These are phyloP conservation scores for Spergularia marina DNA, from an alignment of 148 eudicot genomes.

Conservation along the genomic window DNA sequence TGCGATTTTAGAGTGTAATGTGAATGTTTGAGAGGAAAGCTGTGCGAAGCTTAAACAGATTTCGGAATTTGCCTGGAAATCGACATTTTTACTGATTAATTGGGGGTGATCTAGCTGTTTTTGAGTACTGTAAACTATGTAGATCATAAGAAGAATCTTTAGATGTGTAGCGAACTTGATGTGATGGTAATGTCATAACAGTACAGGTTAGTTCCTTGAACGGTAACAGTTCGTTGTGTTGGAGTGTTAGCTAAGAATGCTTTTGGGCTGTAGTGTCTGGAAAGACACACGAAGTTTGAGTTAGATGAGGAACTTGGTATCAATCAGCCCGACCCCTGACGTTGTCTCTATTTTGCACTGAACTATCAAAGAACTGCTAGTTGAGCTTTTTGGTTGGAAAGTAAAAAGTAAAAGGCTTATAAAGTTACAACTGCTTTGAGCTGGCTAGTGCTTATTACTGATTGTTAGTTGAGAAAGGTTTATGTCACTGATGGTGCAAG, in stretches of 20 bases:
- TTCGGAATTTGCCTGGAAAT: not conserved
- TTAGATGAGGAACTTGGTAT: too few relatives aligned
- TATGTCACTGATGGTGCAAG: not conserved
- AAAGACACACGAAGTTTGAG: too few relatives aligned
- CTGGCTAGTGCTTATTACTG: not conserved
- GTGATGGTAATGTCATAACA: too few relatives aligned
- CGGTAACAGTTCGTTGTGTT: too few relatives aligned
- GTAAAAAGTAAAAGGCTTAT: conserved; percentile 3
- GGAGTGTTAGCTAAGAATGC: too few relatives aligned
- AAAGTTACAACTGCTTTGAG: conserved; percentile 12
- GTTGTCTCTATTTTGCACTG: too few relatives aligned
- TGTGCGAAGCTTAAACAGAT: not conserved
- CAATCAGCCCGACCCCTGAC: too few relatives aligned
- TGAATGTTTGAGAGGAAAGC: not conserved
- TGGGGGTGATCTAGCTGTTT: not conserved
- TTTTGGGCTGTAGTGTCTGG: too few relatives aligned
- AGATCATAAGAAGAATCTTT: too few relatives aligned
- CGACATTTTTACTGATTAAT: not conserved
- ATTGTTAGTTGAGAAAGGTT: not conserved
- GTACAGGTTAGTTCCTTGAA: too few relatives aligned
- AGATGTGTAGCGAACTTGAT: too few relatives aligned
- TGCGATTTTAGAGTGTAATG: not conserved
- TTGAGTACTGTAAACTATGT: not conserved
- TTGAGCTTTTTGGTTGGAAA: not conserved
- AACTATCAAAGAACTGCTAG: not conserved